Percentiles rank a stretch among this genome's conserved stretches.
phyloP scores from a whole-genome alignment of 108 stramenopile species.

The Parietichytrium sp. region DNA sequence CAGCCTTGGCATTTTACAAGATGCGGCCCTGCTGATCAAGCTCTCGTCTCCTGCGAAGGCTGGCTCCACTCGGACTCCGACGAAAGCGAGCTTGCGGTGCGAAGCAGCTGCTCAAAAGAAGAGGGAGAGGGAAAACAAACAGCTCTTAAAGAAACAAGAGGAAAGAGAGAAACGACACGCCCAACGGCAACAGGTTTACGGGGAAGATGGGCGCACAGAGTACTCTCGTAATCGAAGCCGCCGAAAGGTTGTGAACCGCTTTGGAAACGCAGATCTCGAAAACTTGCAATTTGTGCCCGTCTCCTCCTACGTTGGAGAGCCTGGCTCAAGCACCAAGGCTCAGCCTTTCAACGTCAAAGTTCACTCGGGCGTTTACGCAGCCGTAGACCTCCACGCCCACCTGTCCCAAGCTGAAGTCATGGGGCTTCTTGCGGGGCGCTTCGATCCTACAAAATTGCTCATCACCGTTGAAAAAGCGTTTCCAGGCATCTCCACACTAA shows the following conservation, averaged over 20 bases:
- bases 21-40: too few relatives aligned
- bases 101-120: too few relatives aligned
- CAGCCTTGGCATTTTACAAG: too few relatives aligned
- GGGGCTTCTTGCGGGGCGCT: slow-evolving; percentile 65
- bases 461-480: slow-evolving; percentile 36
- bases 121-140: too few relatives aligned
- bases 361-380: slow-evolving; percentile 18
- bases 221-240: slow-evolving; percentile 24
- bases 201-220: background rate
- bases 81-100: too few relatives aligned
- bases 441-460: slow-evolving; percentile 58
- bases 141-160: background rate
- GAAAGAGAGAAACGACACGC: slow-evolving; percentile 22
- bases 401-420: slow-evolving; percentile 66
- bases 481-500: slow-evolving; percentile 42
- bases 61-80: too few relatives aligned
- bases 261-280: background rate
- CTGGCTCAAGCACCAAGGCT: background rate
- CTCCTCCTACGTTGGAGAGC: background rate
- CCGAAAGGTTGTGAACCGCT: background rate
- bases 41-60: too few relatives aligned
- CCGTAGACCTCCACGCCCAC: slow-evolving; percentile 65
- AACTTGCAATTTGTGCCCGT: background rate
- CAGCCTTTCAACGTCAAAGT: slow-evolving; percentile 27
- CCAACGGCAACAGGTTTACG: slow-evolving; percentile 4